Base-by-base conservation (phyloP, 768 basidiomycete genomes). In the Phylloporus scabripes region DNA sequence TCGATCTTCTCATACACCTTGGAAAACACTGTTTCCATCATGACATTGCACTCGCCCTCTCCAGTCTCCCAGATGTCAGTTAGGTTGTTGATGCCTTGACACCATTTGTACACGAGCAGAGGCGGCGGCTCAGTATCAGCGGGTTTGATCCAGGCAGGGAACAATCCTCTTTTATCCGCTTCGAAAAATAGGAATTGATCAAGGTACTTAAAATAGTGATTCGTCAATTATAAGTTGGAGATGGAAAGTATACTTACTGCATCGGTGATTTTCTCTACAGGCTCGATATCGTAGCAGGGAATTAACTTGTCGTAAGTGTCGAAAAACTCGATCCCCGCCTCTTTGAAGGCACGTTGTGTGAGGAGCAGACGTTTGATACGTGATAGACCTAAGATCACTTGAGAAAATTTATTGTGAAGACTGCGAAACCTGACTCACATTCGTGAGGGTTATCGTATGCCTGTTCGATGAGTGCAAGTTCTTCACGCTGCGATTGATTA, bases 1-100 rank as follows among this genome's bases (percentile, higher is more conserved):
- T 99, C 96, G 57, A 99, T 88, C 80, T 99, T 98, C 77, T 98
- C 96, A 67, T 98, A 98, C 17, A 97, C 96, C 70, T 96, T 93
- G 26, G 91, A 93, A 33, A 96, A 77, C 6, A 95, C 92, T 0
- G 96, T 99, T 74, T 99, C 96, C 94, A 98, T 97, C 74, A 99
- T 77, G 38, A 98, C 96, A 60, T 92, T 88, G 70, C 93, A 97
- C 72, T 98, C 95, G 54, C 96, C 96, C 60, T 99, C 94, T 51
- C 83, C 81, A 1, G 94, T 98, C 71, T 98, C 96, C 96, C 96
- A 99, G 34, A 99, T 83, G 51, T 99, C 95, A 3, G 89, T 93
- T 65, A 98, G 68, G 68, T 99, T 99, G 72, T 98, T 98, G 76
- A 98, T 94, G 36, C 96, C 96, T 72, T 98, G 95, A 63, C 93